A percentile compares a stretch with the other conserved stretches of the same genome.
Conservation (phyloP, 805 yeast species). For the Torulaspora microellipsoides region DNA sequence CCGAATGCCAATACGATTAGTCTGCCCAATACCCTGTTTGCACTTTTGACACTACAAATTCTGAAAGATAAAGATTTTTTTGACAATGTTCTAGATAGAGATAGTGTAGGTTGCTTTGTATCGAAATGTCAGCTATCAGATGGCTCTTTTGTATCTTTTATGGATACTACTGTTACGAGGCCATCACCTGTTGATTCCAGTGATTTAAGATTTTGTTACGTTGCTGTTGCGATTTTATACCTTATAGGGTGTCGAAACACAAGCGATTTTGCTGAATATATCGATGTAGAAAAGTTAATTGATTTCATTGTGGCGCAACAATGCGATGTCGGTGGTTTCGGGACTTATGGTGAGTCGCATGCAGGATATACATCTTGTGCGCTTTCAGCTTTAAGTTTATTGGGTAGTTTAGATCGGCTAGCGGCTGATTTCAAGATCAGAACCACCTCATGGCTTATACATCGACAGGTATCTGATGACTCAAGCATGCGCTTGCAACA, state of each 20-base stretch:
- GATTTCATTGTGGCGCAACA: constrained; percentile 37
- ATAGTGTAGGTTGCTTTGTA: constrained; percentile 50
- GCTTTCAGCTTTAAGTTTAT: constrained; percentile 51
- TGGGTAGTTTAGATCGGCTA: constrained; percentile 29
- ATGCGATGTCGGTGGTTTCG: constrained; percentile 68
- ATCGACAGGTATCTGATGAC: constrained; percentile 46
- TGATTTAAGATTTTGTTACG: constrained; percentile 70
- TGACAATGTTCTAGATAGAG: constrained; percentile 36
- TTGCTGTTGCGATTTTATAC: constrained; percentile 62
- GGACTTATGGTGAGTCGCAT: constrained; percentile 64
- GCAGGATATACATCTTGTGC: constrained; percentile 88
- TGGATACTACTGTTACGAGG: constrained; percentile 28
- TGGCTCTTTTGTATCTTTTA: constrained; percentile 53
- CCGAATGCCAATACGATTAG: constrained; percentile 41
- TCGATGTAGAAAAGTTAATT: constrained; percentile 41
- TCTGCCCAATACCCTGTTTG: constrained; percentile 73
- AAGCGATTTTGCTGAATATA: constrained; percentile 31
- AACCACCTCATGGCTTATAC: constrained; percentile 57
- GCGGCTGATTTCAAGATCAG: constrained; percentile 27
- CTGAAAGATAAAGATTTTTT: constrained; percentile 45
- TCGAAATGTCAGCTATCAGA: constrained; percentile 51
- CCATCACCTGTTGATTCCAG: constrained; percentile 49
- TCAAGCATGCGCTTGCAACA: constrained; percentile 21
- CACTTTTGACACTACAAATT: constrained; percentile 49
- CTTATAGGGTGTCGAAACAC: constrained; percentile 37